phyloP scores from a whole-genome alignment of 2,329 filamentous ascomycete genomes.

The Apiospora koreana region DNA sequence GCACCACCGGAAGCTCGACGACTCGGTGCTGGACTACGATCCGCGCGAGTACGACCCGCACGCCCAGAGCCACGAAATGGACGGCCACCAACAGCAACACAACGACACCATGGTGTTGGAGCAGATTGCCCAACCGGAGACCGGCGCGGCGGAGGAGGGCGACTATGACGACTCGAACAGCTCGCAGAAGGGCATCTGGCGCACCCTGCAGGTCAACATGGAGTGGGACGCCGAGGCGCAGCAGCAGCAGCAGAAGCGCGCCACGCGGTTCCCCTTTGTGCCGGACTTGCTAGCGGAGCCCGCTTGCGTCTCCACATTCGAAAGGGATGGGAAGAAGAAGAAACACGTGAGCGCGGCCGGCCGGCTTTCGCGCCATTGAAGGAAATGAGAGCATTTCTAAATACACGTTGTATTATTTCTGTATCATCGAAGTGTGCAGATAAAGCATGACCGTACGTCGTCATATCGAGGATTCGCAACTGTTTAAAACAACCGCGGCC shows the following conservation, averaged over 20 bases:
- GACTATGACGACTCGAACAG: neutral
- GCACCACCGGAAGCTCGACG: neutral
- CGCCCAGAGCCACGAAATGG: neutral
- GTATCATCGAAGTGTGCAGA: neutral
- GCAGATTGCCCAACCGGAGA: neutral
- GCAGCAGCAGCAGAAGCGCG: neutral
- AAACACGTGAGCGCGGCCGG: neutral
- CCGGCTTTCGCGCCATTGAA: neutral
- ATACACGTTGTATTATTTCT: neutral
- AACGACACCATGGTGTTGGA: neutral
- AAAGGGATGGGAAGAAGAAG: neutral
- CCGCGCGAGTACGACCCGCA: neutral
- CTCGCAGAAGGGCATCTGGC: slow-evolving; percentile 12
- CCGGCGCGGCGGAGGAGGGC: neutral
- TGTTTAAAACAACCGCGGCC: too few species aligned
- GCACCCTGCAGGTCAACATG: slow-evolving; percentile 3
- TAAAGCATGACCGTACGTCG: neutral
- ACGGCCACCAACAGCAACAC: neutral
- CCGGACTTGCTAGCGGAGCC: neutral
- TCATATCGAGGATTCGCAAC: too few species aligned
- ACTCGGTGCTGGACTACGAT: neutral
- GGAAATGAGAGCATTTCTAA: neutral
- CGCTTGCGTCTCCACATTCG: neutral
- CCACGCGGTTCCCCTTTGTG: neutral
- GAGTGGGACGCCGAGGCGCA: slow-evolving; percentile 6